phyloP scores from a whole-genome alignment of 768 basidiomycete genomes.

The Lactarius evosmus region DNA sequence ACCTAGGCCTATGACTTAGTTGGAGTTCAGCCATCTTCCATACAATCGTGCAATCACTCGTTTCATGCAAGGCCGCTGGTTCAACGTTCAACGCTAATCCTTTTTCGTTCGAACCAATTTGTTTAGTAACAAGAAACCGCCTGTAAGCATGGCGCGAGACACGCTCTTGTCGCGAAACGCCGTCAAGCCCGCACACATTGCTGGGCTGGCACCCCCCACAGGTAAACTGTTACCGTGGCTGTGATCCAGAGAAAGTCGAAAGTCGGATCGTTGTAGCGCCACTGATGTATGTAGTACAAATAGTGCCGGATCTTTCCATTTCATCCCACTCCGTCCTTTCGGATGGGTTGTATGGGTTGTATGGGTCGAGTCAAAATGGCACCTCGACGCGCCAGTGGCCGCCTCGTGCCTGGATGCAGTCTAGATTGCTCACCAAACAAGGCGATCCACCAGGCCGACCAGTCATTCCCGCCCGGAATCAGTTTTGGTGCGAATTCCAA shows the following conservation, averaged over 20 bases:
- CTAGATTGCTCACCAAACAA: slow-evolving; percentile 8
- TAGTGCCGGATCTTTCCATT: no score
- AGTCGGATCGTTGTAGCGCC: neutral
- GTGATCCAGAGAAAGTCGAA: neutral
- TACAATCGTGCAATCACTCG: neutral
- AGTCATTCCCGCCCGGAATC: slow-evolving; percentile 1
- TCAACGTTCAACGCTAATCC: neutral
- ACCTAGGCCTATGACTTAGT: no score
- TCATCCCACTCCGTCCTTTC: no score
- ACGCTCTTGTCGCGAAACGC: no score
- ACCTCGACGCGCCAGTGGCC: neutral
- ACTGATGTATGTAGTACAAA: neutral
- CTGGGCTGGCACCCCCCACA: neutral
- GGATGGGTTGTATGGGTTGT: no score
- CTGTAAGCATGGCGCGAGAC: neutral
- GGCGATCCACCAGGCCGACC: neutral
- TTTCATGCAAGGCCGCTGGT: neutral
- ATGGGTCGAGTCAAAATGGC: slow-evolving; percentile 1
- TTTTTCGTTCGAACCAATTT: neutral
- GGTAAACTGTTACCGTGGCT: neutral
- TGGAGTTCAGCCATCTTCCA: neutral
- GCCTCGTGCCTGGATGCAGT: neutral
- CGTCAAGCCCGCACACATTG: neutral
- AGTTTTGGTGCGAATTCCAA: neutral
- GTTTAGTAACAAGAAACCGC: neutral